Evolutionary conservation across 352 stramenopile species (phyloP).

Genomic region (Phytophthora quininea): DNA sequence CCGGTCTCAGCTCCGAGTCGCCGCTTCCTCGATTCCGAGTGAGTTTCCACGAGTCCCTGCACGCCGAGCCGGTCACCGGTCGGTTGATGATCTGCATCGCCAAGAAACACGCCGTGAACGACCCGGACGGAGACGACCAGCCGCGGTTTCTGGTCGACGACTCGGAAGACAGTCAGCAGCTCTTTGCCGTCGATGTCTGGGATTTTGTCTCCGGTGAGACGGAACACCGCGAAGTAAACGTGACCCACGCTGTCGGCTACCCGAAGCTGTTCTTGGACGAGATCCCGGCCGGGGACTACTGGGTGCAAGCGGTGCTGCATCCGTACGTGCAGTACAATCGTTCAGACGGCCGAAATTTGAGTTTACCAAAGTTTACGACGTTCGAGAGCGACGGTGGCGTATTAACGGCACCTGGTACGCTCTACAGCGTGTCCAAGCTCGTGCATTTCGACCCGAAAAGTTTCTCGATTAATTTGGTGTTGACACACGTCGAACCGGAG

Average conservation of each 20-base stretch:
- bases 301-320: conserved; percentile 65
- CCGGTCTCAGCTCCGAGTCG: conserved; percentile 8
- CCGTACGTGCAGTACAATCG: conserved; percentile 73
- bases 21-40: conserved; percentile 43
- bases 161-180: conserved; percentile 55
- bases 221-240: conserved; percentile 53
- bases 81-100: conserved; percentile 66
- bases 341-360: conserved; percentile 51
- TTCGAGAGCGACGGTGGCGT: conserved; percentile 67
- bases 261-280: conserved; percentile 47
- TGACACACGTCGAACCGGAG: conserved; percentile 52
- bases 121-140: conserved; percentile 56
- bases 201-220: conserved; percentile 40
- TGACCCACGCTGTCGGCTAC: conserved; percentile 48
- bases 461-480: conserved; percentile 48
- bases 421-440: conserved; percentile 63
- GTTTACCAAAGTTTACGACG: conserved; percentile 54
- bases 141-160: conserved; percentile 59
- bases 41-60: conserved; percentile 38
- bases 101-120: conserved; percentile 48
- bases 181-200: conserved; percentile 70
- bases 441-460: conserved; percentile 37
- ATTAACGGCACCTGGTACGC: conserved; percentile 58
- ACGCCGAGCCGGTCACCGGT: conserved; percentile 49
- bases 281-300: conserved; percentile 61